Percentiles rank a stretch among this genome's conserved stretches.
phyloP scores from a whole-genome alignment of 2,329 filamentous ascomycete species.

The Trichophyton equinum region DNA sequence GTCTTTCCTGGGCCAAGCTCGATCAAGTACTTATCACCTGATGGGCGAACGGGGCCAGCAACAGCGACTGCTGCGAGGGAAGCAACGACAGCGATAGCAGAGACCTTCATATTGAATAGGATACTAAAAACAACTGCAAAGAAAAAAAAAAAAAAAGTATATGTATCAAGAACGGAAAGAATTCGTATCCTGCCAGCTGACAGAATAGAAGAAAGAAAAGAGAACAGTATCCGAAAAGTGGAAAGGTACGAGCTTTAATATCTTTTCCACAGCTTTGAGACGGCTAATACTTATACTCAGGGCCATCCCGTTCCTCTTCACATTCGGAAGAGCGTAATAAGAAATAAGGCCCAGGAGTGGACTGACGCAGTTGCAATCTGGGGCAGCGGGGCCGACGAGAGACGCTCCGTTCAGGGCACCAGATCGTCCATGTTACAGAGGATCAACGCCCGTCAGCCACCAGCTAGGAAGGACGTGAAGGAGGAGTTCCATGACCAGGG shows the following conservation, averaged over 20 bases:
- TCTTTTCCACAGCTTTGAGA: background rate
- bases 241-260: background rate
- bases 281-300: background rate
- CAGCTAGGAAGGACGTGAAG: background rate
- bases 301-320: background rate
- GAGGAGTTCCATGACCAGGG: background rate
- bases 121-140: background rate
- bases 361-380: background rate
- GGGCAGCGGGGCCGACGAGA: background rate
- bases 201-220: background rate
- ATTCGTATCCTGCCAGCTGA: background rate
- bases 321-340: background rate
- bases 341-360: background rate
- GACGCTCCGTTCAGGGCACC: background rate
- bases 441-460: background rate
- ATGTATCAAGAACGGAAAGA: background rate
- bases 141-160: background rate
- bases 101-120: background rate
- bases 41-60: background rate
- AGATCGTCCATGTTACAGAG: background rate
- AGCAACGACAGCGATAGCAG: background rate
- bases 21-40: conserved; percentile 50
- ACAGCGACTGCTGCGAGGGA: background rate
- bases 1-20: conserved; percentile 72
- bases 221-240: background rate